Evolutionary conservation across 371 early-diverging fungal genomes (phyloP), one percentile per base, ranked within the genome.

Genomic region (Mycotypha africana): DNA sequence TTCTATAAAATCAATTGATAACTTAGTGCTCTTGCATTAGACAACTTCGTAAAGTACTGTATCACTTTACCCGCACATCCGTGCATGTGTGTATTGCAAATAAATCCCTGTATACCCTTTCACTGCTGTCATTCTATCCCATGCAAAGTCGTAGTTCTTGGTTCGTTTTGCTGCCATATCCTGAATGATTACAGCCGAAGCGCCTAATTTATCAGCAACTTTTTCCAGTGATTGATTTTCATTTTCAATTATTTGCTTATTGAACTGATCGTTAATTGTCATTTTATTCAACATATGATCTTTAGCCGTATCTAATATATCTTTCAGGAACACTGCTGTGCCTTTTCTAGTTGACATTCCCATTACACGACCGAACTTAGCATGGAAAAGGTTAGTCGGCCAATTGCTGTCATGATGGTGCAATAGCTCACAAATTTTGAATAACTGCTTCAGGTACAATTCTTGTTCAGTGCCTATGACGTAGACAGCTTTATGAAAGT

Each of bases 81-180:
- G 88, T 4, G 95, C 88, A 67, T 95, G 85, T 17, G 97, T 88
- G 55, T 88, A 99, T 70, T 99, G 99, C 2, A 99, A 69, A 65
- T 92, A 99, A 9, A 98, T 91, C 0, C 99, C 99, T 6, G 99
- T 99, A 60, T 95, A 90, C 21, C 98, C 99, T 49, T 89, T 91
- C 30, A 93, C 88, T 43, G 87, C 81, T 22, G 92, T 84, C 87
- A 97, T 95, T 41, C 95, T 82, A 50, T 86, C 82, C 89, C 93
- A 93, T 51, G 88, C 80, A 70, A 99, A 98, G 15, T 82, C 78
- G 60, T 99, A 99, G 56, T 95, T 95, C 65, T 94, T 95, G 33
- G 85, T 67, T 14, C 99, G 81, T 48, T 86, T 85, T n/a, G 95
- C 90, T 23, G 76, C 64, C 80, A 99, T 89, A 61, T 99, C 99